phyloP scores from a whole-genome alignment of 163 green algal species.

The Scenedesmus sp. region DNA sequence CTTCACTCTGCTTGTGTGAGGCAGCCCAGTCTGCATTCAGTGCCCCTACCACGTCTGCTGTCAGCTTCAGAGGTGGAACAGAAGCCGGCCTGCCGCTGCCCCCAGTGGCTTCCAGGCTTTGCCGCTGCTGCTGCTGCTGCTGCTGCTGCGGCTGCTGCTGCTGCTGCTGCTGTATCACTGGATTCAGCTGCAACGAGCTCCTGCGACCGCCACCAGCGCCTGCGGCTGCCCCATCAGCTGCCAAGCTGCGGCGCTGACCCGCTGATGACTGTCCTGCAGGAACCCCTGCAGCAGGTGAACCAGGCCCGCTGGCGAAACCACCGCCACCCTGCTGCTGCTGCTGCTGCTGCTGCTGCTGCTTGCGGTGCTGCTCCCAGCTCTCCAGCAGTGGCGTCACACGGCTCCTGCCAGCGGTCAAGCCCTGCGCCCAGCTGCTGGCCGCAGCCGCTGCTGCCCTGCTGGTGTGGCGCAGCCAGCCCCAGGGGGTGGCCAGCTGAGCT shows the following conservation, averaged over 20 bases:
- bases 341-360: background rate
- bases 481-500: constrained; percentile 30
- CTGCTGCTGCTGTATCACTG: background rate
- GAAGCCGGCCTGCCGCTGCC: background rate
- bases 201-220: background rate
- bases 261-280: background rate
- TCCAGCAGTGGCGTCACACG: background rate
- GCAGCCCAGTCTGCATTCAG: constrained; percentile 35
- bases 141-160: constrained; percentile 30
- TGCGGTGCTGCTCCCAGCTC: constrained; percentile 7
- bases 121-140: constrained; percentile 17
- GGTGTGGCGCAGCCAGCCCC: constrained; percentile 7
- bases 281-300: background rate
- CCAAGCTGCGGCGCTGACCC: background rate
- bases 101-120: background rate
- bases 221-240: background rate
- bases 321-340: background rate
- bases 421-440: background rate
- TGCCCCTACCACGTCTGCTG: background rate
- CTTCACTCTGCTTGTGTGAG: background rate
- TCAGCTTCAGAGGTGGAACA: constrained; percentile 17
- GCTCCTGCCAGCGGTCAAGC: background rate
- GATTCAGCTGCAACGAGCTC: background rate
- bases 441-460: background rate
- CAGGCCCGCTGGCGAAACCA: background rate